Evolutionary conservation across 2,329 filamentous ascomycete genomes (phyloP).

Genomic region (Torrubiella hemipterigena): DNA sequence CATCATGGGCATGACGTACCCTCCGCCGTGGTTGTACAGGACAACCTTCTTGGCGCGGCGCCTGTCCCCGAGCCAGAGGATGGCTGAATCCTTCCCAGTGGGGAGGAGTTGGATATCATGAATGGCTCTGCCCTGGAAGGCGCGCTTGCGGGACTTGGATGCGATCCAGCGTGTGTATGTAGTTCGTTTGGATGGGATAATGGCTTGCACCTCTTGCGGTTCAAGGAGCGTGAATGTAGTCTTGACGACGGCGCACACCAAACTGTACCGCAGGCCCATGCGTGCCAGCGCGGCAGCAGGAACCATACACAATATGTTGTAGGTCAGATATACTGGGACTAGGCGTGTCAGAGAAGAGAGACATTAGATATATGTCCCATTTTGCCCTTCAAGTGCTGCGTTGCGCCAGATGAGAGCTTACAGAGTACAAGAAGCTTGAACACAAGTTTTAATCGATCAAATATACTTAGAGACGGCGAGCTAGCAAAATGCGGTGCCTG

Average conservation of each 20-base stretch:
- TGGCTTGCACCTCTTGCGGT: constrained; percentile 12
- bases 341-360: too few species aligned
- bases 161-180: constrained; percentile 13
- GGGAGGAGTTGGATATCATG: constrained; percentile 10
- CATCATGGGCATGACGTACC: constrained; percentile 11
- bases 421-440: too few species aligned
- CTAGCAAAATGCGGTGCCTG: too few species aligned
- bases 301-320: too few species aligned
- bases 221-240: constrained; percentile 10
- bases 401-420: too few species aligned
- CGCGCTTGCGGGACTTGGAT: constrained; percentile 8
- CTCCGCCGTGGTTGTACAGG: constrained; percentile 18
- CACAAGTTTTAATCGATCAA: too few species aligned
- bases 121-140: constrained; percentile 7
- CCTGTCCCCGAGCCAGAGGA: constrained; percentile 17
- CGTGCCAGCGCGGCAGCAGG: too few species aligned
- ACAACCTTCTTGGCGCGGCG: constrained; percentile 15
- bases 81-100: constrained; percentile 7
- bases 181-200: constrained; percentile 9
- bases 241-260: constrained; percentile 9
- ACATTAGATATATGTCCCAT: too few species aligned
- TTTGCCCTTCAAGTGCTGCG: too few species aligned
- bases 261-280: constrained; percentile 8
- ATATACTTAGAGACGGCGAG: too few species aligned
- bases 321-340: too few species aligned